These are phyloP conservation scores for Cercospora brassicicola DNA, from an alignment of 2,329 filamentous ascomycete species.

Conservation along the genomic window DNA sequence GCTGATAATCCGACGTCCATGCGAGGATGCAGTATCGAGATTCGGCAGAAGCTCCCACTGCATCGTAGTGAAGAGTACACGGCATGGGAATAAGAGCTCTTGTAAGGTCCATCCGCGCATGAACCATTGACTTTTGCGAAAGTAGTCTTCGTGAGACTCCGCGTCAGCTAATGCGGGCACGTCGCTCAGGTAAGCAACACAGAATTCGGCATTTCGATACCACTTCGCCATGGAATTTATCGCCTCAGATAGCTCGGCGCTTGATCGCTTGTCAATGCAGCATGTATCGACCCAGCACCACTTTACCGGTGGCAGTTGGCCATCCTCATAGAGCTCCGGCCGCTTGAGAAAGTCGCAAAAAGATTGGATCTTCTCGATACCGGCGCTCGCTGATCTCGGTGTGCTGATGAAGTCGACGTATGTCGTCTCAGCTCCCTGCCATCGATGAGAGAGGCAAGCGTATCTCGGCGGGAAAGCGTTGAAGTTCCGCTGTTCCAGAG, in stretches of 20 bases:
- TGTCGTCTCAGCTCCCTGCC: background rate
- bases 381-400: background rate
- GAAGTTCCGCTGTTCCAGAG: background rate
- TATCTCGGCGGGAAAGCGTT: background rate
- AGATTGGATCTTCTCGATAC: background rate
- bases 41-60: background rate
- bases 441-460: background rate
- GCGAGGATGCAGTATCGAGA: no score
- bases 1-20: no score
- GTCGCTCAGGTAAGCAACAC: background rate
- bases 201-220: background rate
- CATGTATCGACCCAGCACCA: background rate
- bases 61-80: background rate
- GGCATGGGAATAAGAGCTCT: background rate
- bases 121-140: background rate
- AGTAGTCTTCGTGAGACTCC: background rate
- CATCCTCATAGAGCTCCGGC: background rate
- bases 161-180: background rate
- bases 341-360: background rate
- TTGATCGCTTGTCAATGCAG: background rate
- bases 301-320: background rate
- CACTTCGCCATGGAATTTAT: background rate
- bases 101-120: background rate
- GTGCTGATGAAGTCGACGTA: background rate
- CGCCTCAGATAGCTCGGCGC: background rate